Percentiles rank a stretch among this genome's conserved stretches.
Conservation (phyloP, 1,139 yeast genomes). For the Blastobotrys indianensis region DNA sequence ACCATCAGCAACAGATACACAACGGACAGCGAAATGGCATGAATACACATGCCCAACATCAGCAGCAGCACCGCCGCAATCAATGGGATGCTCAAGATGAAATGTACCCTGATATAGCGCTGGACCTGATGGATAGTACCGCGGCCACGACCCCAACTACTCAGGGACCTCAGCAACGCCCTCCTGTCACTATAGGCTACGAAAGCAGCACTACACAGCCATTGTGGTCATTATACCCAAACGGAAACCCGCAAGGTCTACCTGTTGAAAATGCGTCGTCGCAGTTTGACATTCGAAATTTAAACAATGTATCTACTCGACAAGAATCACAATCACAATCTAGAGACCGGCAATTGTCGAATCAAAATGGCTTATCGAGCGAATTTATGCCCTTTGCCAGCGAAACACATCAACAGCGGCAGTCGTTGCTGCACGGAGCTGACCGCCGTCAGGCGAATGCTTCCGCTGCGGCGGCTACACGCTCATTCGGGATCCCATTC, state of each 20-base stretch:
- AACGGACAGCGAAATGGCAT: no score
- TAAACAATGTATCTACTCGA: no score
- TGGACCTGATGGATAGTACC: no score
- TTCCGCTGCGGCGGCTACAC: background rate
- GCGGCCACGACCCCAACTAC: no score
- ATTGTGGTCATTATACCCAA: conserved; percentile 21
- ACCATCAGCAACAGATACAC: background rate
- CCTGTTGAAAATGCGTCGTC: no score
- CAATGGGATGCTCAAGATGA: no score
- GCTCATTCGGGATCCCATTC: background rate
- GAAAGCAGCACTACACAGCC: conserved; percentile 14
- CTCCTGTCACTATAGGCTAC: background rate
- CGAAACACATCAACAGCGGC: conserved; percentile 26
- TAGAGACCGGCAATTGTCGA: no score
- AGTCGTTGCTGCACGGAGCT: conserved; percentile 16
- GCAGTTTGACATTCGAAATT: no score
- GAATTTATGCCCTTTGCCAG: conserved; percentile 23
- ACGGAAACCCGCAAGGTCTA: conserved; percentile 1
- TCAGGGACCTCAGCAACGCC: no score
- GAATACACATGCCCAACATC: background rate
- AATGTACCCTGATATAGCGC: no score
- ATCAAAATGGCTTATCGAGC: background rate
- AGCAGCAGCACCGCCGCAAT: background rate
- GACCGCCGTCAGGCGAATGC: conserved; percentile 9
- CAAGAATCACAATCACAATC: no score